A percentile compares a stretch with the other conserved stretches of the same genome.
Evolutionary conservation across 805 yeast species (phyloP).

Genomic region (Schizosaccharomyces japonicus): DNA sequence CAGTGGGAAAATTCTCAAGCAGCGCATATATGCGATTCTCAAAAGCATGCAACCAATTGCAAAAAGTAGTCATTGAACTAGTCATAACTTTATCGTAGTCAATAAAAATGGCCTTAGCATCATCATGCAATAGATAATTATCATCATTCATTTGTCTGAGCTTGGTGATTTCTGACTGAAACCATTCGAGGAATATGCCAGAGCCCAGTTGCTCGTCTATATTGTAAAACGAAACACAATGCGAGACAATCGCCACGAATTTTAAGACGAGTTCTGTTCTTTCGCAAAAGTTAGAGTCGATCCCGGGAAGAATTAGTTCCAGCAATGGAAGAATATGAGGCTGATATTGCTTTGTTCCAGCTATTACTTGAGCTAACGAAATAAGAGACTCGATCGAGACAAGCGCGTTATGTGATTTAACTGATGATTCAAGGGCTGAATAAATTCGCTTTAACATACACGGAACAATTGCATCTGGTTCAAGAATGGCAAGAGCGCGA

Average conservation of each 20-base stretch:
- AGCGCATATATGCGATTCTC: constrained; percentile 35
- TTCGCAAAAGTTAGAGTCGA: constrained; percentile 66
- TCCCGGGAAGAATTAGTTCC: constrained; percentile 47
- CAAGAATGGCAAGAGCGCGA: constrained; percentile 21
- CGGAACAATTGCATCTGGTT: constrained; percentile 24
- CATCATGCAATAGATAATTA: background rate
- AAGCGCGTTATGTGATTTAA: constrained; percentile 46
- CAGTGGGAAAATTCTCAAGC: constrained; percentile 43
- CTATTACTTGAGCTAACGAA: constrained; percentile 42
- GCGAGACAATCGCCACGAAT: constrained; percentile 43
- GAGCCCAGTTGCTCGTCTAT: constrained; percentile 21
- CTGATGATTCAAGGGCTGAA: constrained; percentile 20
- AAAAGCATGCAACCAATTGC: constrained; percentile 31
- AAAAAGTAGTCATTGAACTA: constrained; percentile 48
- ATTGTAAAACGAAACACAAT: constrained; percentile 50
- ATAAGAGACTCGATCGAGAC: constrained; percentile 48
- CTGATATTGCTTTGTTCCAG: constrained; percentile 35
- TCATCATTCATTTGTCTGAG: constrained; percentile 18
- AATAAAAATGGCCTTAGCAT: background rate
- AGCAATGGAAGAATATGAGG: constrained; percentile 59
- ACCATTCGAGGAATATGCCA: constrained; percentile 27
- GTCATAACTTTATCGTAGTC: constrained; percentile 21
- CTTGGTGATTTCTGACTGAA: constrained; percentile 36
- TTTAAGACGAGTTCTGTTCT: constrained; percentile 47
- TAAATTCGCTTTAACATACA: constrained; percentile 35